Evolutionary conservation across 108 stramenopile genomes (phyloP).

Genomic region (Discostella stelligeroides): DNA sequence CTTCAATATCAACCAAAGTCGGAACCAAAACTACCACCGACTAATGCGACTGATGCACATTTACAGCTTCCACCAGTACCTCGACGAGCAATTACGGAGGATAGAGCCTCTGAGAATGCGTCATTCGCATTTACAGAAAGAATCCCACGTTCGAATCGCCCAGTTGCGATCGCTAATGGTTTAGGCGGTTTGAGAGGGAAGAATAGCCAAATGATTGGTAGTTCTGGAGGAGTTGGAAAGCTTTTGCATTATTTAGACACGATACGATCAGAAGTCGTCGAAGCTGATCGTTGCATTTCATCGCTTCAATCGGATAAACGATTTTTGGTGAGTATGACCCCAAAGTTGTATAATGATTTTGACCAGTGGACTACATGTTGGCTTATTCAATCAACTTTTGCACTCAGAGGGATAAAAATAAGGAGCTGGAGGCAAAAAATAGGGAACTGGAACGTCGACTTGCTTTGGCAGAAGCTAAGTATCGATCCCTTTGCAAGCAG

Average conservation of each 20-base stretch:
- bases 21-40: not conserved
- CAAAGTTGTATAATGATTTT: constrained; percentile 1
- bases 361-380: not conserved
- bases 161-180: not conserved
- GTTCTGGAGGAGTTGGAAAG: constrained; percentile 68
- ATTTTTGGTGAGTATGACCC: constrained; percentile 57
- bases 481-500: constrained; percentile 24
- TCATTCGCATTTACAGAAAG: not conserved
- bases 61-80: not conserved
- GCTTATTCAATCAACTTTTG: not conserved
- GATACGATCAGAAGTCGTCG: constrained; percentile 72
- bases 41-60: not conserved
- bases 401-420: constrained; percentile 74
- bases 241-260: constrained; percentile 76
- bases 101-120: not conserved
- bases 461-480: constrained; percentile 62
- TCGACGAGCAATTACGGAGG: not conserved
- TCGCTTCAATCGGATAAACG: constrained; percentile 62
- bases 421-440: constrained; percentile 77
- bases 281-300: constrained; percentile 69
- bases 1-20: constrained; percentile 1
- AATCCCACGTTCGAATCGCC: not conserved
- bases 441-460: constrained; percentile 63
- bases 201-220: constrained; percentile 39
- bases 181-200: not conserved